Evolutionary conservation across 345 rosid genomes (phyloP), one percentile per base, ranked within the genome.

Genomic region (Abelmoschus esculentus): DNA sequence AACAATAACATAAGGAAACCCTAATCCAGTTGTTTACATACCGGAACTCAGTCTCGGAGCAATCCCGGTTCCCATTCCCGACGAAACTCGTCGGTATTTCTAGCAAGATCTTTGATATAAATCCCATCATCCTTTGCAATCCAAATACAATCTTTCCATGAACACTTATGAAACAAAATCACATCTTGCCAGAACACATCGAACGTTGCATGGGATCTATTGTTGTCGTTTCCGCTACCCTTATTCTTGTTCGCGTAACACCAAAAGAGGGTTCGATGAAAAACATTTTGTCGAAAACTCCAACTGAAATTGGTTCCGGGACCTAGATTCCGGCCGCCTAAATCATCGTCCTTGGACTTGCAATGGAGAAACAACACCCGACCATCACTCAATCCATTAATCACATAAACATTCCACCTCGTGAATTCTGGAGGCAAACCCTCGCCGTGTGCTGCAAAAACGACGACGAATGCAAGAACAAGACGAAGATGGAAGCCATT

Each of bases 111-210:
- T 62, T 18, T 62, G 2, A 62, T 38, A 22, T 62, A 62, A 4
- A 62, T 40, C n/a, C 67, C 67, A n/a, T 61, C 65, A 32, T 61
- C 65, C 44, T 32, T 61, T 3, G 65, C 44, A 2, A 38, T 61
- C 65, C 65, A 61, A 61, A 61, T 61, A 26, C 65, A 61, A n/a
- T n/a, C 19, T 42, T 61, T 61, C 65, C 65, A 61, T 7, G 46
- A 32, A 32, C 65, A 61, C 26, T 61, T 32, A 44, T 32, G 65
- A 34, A 61, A 61, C 22, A 61, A 38, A 15, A 61, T 18, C 6
- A 34, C 65, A 4, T 61, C 65, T 34, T 61, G 65, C 65, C 46
- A 61, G 65, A 61, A 61, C 44, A 61, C 65, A 42, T 61, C n/a
- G 26, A 61, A 61, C 65, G 46, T n/a, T 0, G 44, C 26, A 3